Conservation (phyloP, 306 rosid genomes). For the Styphnolobium japonicum region DNA sequence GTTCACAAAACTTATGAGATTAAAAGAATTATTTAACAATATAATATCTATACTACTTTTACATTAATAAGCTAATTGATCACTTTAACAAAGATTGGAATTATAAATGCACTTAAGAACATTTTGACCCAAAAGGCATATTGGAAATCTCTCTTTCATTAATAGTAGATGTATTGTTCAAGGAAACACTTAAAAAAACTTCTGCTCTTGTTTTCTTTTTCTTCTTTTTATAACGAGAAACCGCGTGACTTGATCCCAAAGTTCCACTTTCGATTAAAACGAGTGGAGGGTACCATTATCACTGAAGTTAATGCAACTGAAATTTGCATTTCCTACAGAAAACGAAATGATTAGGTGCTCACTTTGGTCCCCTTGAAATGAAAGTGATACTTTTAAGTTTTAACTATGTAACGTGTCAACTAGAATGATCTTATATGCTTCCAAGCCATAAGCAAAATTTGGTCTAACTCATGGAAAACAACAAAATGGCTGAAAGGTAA, state of each 20-base stretch:
- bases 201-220: not conserved
- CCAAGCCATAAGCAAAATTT: constrained; percentile 5
- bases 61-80: not conserved
- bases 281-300: not conserved
- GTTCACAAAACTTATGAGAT: not conserved
- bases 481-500: not conserved
- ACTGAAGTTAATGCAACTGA: not conserved
- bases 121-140: not conserved
- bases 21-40: not conserved
- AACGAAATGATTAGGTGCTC: constrained; percentile 15
- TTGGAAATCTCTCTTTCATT: not conserved
- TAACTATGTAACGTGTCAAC: not conserved
- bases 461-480: constrained; percentile 22
- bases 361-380: constrained; percentile 16
- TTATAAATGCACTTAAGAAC: not conserved
- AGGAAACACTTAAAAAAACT: not conserved
- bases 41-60: not conserved
- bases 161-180: not conserved
- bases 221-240: not conserved
- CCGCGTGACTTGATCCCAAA: not conserved
- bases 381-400: not conserved
- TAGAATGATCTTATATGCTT: constrained; percentile 10
- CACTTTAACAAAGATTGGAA: not conserved
- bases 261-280: constrained; percentile 13
- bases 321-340: not conserved